phyloP scores from a whole-genome alignment of 2,329 filamentous ascomycete species.

The Ascochyta rabiei region DNA sequence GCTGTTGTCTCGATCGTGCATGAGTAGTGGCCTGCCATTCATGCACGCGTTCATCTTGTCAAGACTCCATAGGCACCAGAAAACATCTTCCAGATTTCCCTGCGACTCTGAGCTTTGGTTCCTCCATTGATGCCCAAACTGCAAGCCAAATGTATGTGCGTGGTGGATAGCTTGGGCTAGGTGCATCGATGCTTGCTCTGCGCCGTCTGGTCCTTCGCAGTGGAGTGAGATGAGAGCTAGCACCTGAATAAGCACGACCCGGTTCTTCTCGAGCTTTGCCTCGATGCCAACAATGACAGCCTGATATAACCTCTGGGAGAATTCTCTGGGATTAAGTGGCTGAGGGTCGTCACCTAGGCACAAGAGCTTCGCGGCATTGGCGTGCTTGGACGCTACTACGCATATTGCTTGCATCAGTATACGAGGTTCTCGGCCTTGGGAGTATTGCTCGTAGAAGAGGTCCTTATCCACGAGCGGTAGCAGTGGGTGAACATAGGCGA shows the following conservation, averaged over 20 bases:
- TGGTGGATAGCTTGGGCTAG: conserved; percentile 57
- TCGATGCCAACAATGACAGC: conserved; percentile 51
- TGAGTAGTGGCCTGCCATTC: conserved; percentile 55
- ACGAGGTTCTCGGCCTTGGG: conserved; percentile 45
- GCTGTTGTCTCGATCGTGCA: conserved; percentile 56
- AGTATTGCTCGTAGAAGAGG: conserved; percentile 49
- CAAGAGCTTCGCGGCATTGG: conserved; percentile 50
- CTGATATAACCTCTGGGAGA: conserved; percentile 53
- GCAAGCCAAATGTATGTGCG: conserved; percentile 56
- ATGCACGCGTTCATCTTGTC: conserved; percentile 56
- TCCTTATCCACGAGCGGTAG: conserved; percentile 55
- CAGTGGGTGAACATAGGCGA: conserved; percentile 54
- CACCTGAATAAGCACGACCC: conserved; percentile 55
- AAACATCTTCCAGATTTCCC: conserved; percentile 53
- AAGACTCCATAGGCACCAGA: conserved; percentile 58
- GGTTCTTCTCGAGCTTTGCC: conserved; percentile 52
- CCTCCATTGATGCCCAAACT: conserved; percentile 51
- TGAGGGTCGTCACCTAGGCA: conserved; percentile 45
- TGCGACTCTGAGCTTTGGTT: conserved; percentile 47
- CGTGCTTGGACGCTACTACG: conserved; percentile 56
- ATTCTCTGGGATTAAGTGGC: conserved; percentile 50
- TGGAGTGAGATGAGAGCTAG: conserved; percentile 56
- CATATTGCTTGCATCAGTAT: conserved; percentile 55
- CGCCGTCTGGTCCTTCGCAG: conserved; percentile 55
- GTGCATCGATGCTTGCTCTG: conserved; percentile 55